Base-by-base conservation (phyloP, 805 yeast genomes). In the Ogataea pini region DNA sequence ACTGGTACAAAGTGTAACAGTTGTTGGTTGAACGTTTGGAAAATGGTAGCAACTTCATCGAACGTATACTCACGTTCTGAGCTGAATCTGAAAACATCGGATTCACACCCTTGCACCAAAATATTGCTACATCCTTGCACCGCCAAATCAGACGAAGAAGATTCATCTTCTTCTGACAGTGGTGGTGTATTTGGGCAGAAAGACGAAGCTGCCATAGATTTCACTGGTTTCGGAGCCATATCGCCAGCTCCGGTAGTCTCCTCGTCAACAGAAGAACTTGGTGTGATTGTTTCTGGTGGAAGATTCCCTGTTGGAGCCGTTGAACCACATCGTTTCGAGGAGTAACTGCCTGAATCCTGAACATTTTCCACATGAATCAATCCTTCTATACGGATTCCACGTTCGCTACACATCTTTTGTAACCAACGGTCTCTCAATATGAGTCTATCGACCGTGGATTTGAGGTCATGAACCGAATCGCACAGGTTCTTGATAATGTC, bases 401-500 rank as follows among this genome's bases (percentile, higher is more conserved):
- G 51, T 22, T 59, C 48, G 4, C 22, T 29, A 39, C 68, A 64
- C n/a, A 62, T 27, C 2, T 47, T 29, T 46, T 56, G 61, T 36
- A 69, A 44, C 12, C 48, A 28, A 7, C 54, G 37, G 36, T 69
- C 70, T 34, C 56, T 59, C n/a, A 43, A 20, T 4, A 67, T 52
- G 38, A 69, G 56, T 12, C 42, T 42, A 45, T 66, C 64, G 4
- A 69, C 72, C 33, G 57, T 46, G 7, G 41, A 33, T 49, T 65
- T 62, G 45, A 69, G 56, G n/a, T 55, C 57, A 48, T 60, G 57
- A 12, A 72, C 64, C 42, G 60, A 68, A 8, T 62, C 59, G 31
- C 65, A 61, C 16, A 72, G 49, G 38, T 64, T 60, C 41, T 65
- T 68, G 49, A 72, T 68, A 40, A 72, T 69, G 40, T 67, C 70